Conservation (phyloP, 2,329 filamentous ascomycete genomes). For the Penicillium olsonii region DNA sequence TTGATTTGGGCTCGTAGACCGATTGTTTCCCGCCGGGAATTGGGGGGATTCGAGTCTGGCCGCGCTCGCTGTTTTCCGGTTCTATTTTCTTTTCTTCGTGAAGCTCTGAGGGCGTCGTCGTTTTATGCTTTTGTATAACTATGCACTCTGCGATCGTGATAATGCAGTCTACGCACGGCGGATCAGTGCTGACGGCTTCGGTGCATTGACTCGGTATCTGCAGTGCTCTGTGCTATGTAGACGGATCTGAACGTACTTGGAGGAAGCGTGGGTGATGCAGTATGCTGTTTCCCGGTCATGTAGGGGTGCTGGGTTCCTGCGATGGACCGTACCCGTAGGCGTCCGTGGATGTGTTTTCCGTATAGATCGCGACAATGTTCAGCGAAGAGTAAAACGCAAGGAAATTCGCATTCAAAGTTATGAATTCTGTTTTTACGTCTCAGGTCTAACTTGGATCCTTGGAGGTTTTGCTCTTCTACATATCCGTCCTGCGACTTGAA, state of each 20-base stretch:
- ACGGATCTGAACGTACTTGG: conserved; percentile 4
- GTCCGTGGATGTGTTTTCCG: not conserved
- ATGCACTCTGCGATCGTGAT: conserved; percentile 1
- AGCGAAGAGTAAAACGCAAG: too few species aligned
- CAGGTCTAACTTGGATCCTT: too few species aligned
- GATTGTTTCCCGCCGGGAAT: conserved; percentile 8
- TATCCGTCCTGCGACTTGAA: too few species aligned
- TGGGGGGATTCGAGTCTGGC: not conserved
- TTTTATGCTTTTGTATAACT: not conserved
- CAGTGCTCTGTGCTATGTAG: conserved; percentile 12
- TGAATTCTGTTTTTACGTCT: too few species aligned
- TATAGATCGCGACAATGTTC: too few species aligned
- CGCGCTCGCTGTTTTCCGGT: not conserved
- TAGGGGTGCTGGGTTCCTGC: conserved; percentile 11
- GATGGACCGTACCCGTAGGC: conserved; percentile 2
- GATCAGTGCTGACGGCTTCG: conserved; percentile 8
- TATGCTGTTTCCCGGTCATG: conserved; percentile 14
- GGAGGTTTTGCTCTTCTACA: too few species aligned
- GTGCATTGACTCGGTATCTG: conserved; percentile 9
- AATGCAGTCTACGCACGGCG: conserved; percentile 9
- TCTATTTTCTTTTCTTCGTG: not conserved
- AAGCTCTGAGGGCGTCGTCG: not conserved
- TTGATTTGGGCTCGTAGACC: conserved; percentile 11
- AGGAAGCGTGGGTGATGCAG: conserved; percentile 8
- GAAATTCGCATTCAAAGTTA: too few species aligned